Conservation (phyloP, 2,329 filamentous ascomycete genomes). For the Gremmenia infestans region DNA sequence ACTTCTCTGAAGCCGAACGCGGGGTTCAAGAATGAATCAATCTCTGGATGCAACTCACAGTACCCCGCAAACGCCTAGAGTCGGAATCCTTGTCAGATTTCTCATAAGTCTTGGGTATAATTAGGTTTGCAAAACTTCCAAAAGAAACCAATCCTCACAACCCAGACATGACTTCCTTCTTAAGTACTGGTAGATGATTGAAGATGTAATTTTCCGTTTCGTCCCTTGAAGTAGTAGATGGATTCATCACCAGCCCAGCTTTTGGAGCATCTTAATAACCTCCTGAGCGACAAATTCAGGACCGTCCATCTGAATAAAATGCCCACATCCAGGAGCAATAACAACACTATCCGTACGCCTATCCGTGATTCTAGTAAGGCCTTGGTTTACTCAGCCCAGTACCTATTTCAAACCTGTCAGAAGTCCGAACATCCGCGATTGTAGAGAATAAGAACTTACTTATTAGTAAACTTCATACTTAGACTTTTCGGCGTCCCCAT, state of each 20-base stretch:
- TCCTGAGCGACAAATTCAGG: conserved; percentile 31
- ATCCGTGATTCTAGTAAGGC: conserved; percentile 28
- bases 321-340: conserved; percentile 30
- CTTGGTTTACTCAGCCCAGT: conserved; percentile 33
- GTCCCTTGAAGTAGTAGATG: not conserved
- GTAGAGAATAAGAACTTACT: conserved; percentile 19
- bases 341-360: conserved; percentile 23
- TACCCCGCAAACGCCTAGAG: too few species aligned
- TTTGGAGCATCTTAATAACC: conserved; percentile 33
- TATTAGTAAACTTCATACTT: conserved; percentile 29
- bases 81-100: too few species aligned
- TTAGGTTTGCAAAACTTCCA: too few species aligned
- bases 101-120: too few species aligned
- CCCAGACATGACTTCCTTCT: too few species aligned
- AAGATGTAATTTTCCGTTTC: not conserved
- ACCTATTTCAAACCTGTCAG: conserved; percentile 16
- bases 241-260: conserved; percentile 19
- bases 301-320: conserved; percentile 32
- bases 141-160: too few species aligned
- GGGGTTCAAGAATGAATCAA: too few species aligned
- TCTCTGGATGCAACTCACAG: too few species aligned
- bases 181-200: not conserved
- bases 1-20: too few species aligned
- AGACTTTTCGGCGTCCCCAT: conserved; percentile 30
- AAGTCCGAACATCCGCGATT: not conserved